Evolutionary conservation across 2,329 filamentous ascomycete genomes (phyloP).

Genomic region (Epichloe aotearoae): DNA sequence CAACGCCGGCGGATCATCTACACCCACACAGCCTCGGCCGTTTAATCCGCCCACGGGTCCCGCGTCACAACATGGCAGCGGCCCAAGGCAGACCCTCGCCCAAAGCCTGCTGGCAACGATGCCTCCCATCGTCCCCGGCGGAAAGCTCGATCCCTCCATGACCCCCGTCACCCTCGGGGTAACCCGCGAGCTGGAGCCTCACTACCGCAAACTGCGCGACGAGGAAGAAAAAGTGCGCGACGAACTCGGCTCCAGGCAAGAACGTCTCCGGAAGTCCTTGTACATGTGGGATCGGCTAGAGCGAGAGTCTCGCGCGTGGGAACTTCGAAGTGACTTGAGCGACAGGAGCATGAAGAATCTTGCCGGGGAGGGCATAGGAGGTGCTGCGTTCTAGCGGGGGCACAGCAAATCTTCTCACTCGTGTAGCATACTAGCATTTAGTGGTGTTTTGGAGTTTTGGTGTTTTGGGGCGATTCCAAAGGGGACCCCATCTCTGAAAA

Average conservation of each 20-base stretch:
- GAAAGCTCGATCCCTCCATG: constrained; percentile 37
- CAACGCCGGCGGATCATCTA: constrained; percentile 23
- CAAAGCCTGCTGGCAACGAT: constrained; percentile 39
- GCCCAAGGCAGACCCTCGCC: constrained; percentile 31
- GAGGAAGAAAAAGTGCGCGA: constrained; percentile 45
- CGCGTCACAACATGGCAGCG: constrained; percentile 24
- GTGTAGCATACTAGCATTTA: background rate
- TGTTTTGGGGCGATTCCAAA: too few relatives aligned
- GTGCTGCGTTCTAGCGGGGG: constrained; percentile 34
- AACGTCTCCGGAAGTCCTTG: constrained; percentile 39
- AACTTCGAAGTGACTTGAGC: constrained; percentile 42
- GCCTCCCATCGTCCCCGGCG: constrained; percentile 38
- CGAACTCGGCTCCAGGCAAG: constrained; percentile 39
- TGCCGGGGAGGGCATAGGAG: constrained; percentile 41
- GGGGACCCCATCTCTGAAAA: too few relatives aligned
- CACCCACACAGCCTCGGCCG: constrained; percentile 28
- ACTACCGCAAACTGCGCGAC: constrained; percentile 39
- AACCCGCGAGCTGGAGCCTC: constrained; percentile 39
- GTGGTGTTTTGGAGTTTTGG: too few relatives aligned
- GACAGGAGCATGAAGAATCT: constrained; percentile 44
- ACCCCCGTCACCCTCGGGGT: constrained; percentile 32
- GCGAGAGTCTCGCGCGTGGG: constrained; percentile 39
- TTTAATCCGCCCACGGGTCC: constrained; percentile 48
- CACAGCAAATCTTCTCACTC: too few relatives aligned
- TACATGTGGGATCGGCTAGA: constrained; percentile 40